Evolutionary conservation across 2,329 filamentous ascomycete genomes (phyloP).

Genomic region (Pezicula carpinea): DNA sequence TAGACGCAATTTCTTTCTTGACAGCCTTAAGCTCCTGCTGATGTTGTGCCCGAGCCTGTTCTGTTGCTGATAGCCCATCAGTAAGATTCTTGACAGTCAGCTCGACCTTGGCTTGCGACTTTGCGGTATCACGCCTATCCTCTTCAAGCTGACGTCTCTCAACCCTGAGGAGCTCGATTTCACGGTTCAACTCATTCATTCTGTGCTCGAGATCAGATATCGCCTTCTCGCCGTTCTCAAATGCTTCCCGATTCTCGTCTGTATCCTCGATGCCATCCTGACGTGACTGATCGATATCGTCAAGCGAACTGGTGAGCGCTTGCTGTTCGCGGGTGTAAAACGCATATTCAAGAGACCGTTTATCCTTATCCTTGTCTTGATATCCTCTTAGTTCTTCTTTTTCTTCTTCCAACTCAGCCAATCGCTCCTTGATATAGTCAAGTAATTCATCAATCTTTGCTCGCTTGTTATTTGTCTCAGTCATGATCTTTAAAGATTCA

Average conservation of each 20-base stretch:
- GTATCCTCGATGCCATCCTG: constrained; percentile 80
- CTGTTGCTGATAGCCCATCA: constrained; percentile 76
- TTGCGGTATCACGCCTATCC: constrained; percentile 78
- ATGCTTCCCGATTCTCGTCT: constrained; percentile 72
- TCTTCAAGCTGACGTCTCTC: constrained; percentile 86
- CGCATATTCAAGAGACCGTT: constrained; percentile 88
- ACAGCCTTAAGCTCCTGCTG: constrained; percentile 69
- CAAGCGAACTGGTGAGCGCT: constrained; percentile 70
- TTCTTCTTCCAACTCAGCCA: constrained; percentile 89
- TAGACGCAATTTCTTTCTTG: constrained; percentile 66
- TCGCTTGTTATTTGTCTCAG: constrained; percentile 91
- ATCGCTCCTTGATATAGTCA: constrained; percentile 83
- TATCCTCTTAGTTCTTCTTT: constrained; percentile 93
- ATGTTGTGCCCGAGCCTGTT: constrained; percentile 67
- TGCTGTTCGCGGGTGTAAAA: constrained; percentile 88
- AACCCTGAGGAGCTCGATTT: constrained; percentile 78
- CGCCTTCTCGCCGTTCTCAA: constrained; percentile 73
- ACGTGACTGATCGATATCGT: constrained; percentile 76
- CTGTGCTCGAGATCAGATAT: constrained; percentile 73
- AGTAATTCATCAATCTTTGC: constrained; percentile 91
- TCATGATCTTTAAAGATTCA: constrained; percentile 95
- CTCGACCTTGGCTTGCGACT: constrained; percentile 78
- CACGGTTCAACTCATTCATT: constrained; percentile 74
- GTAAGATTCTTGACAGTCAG: constrained; percentile 75
- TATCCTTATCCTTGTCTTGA: constrained; percentile 91